These are phyloP conservation scores for Candolleomyces eurysporus DNA, from an alignment of 768 basidiomycete genomes.

Conservation along the genomic window DNA sequence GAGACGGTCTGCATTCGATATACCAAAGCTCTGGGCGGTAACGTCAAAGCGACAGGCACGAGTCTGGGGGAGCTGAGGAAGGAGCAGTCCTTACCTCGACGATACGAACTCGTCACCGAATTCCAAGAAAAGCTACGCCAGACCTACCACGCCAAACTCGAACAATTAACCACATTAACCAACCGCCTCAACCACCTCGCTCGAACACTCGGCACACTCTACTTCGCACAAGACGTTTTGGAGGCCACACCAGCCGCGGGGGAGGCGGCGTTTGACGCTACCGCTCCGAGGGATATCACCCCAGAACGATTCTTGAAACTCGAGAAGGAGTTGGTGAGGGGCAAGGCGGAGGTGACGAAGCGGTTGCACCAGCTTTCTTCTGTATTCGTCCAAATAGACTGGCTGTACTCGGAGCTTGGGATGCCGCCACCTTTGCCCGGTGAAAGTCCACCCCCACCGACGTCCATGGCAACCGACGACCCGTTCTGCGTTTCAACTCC, in stretches of 20 bases:
- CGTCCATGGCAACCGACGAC: conserved; percentile 37
- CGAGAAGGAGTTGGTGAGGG: conserved; percentile 81
- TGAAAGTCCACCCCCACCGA: conserved; percentile 33
- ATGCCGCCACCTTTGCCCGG: conserved; percentile 59
- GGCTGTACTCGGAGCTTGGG: conserved; percentile 81
- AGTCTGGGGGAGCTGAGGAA: conserved; percentile 70
- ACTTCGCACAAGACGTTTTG: conserved; percentile 55
- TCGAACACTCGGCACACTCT: conserved; percentile 59
- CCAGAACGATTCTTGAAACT: conserved; percentile 77
- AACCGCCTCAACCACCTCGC: conserved; percentile 60
- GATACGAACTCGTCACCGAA: conserved; percentile 65
- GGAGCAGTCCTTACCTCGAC: conserved; percentile 67
- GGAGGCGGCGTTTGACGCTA: conserved; percentile 32
- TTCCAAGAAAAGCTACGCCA: conserved; percentile 80
- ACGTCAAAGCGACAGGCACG: conserved; percentile 62
- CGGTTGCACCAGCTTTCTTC: conserved; percentile 62
- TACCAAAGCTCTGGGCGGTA: conserved; percentile 66
- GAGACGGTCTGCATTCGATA: conserved; percentile 69
- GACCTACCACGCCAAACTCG: conserved; percentile 78
- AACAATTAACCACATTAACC: conserved; percentile 68
- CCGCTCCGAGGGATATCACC: conserved; percentile 56
- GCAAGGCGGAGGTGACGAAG: conserved; percentile 80
- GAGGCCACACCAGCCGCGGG: conserved; percentile 43
- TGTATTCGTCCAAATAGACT: conserved; percentile 75
- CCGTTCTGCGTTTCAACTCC: conserved; percentile 52